Evolutionary conservation across 495 filamentous ascomycete genomes (phyloP), one percentile per base, ranked within the genome.

Genomic region (Annulohypoxylon stygium): DNA sequence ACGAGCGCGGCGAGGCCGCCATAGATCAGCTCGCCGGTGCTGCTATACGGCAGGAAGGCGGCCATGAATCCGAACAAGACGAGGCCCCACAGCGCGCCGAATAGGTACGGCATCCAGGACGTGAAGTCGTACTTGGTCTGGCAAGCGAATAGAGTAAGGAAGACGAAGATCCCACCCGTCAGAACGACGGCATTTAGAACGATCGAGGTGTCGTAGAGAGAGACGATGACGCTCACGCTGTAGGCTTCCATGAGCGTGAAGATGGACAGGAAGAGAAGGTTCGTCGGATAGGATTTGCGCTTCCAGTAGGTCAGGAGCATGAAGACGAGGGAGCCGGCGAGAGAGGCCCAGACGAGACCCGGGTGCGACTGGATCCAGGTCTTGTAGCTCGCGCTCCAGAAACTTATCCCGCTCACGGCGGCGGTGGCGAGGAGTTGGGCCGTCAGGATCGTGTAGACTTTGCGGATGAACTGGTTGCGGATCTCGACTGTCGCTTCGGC

Each of bases 101-200:
- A 97, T 9, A 99, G 88, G 78, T 97, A 98, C 26, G 95, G 95
- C 87, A 94, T 93, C 97, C 94, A 97, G 57, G 87, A 87, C 0
- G 94, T 98, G 82, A 99, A 98, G 86, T 99, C 97, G 80, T 98
- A 98, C 79, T 97, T 97, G 58, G 93, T 93, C 83, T 99, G 96
- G 89, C 95, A 97, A 33, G 96, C 96, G 80, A 98, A 99, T 10
- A 96, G 80, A 0, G 95, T 98, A 48, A 99, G 87, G 50, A 91
- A 95, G 50, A 97, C 84, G 82, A 99, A 99, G 78, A 99, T 94
- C 54, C 92, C 95, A 4, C 93, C 89, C 0, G 96, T 99, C 50
- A 99, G 89, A 67, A 97, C 79, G 16, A 97, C 90, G 11, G 96
- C 96, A 82, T 97, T 90, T 20, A 99, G 85, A 8, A 99, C 97